A percentile compares a stretch with the other conserved stretches of the same genome.
Evolutionary conservation across 192 early-diverging fungal species (phyloP).

Genomic region (Coemansia pectinata): DNA sequence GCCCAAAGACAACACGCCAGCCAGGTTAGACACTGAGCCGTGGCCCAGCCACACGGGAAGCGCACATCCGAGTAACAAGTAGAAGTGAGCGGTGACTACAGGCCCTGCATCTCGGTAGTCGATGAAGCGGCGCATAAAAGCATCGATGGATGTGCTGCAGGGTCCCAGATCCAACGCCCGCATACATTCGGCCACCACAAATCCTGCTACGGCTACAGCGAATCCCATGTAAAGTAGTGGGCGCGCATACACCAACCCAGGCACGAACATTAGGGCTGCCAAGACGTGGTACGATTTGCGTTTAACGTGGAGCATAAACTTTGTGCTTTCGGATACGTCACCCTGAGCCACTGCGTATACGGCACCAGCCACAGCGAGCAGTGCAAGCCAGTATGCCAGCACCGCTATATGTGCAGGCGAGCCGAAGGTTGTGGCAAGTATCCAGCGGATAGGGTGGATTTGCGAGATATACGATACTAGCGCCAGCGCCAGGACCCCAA

Average conservation of each 20-base stretch:
- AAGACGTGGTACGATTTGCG: constrained; percentile 88
- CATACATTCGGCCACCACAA: constrained; percentile 81
- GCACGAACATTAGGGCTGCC: constrained; percentile 84
- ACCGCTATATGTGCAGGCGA: constrained; percentile 8
- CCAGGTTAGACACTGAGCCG: constrained; percentile 53
- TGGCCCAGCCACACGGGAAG: constrained; percentile 83
- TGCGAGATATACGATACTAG: constrained; percentile 9
- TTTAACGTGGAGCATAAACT: constrained; percentile 61
- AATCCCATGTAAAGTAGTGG: constrained; percentile 81
- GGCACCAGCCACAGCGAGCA: constrained; percentile 14
- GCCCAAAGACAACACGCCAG: constrained; percentile 86
- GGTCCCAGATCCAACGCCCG: constrained; percentile 76
- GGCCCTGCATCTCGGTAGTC: constrained; percentile 82
- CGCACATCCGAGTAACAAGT: constrained; percentile 89
- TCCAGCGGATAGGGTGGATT: constrained; percentile 6
- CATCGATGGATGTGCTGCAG: constrained; percentile 61
- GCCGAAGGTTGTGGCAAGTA: background rate
- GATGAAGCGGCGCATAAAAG: constrained; percentile 80
- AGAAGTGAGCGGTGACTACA: constrained; percentile 85
- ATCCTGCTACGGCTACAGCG: constrained; percentile 66
- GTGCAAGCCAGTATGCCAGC: constrained; percentile 24
- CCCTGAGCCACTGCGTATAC: background rate
- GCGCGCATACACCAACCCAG: constrained; percentile 64
- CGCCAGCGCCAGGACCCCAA: constrained; percentile 16
- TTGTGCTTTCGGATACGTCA: background rate